Evolutionary conservation across 1,284 basidiomycete genomes (phyloP).

Genomic region (Fomes fomentarius): DNA sequence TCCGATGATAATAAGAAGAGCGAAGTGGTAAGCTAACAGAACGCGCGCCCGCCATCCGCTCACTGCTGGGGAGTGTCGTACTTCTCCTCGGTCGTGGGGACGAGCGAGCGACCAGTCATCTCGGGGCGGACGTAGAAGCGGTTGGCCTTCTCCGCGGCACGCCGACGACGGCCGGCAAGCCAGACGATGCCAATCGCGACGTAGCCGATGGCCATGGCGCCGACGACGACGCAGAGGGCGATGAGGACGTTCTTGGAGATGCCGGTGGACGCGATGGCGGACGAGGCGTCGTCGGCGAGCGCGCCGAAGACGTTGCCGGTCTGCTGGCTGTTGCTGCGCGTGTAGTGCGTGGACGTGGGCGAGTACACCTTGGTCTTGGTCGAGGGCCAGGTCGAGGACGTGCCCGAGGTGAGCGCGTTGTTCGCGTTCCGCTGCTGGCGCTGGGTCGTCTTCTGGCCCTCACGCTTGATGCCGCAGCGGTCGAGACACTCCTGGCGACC

Average conservation of each 20-base stretch:
- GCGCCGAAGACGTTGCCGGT: constrained; percentile 23
- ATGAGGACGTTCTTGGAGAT: constrained; percentile 51
- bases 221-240: constrained; percentile 28
- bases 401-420: constrained; percentile 34
- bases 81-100: constrained; percentile 24
- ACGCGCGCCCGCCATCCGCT: background rate
- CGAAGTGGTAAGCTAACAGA: background rate
- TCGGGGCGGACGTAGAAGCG: constrained; percentile 26
- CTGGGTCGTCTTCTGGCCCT: constrained; percentile 35
- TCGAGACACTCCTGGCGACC: constrained; percentile 38
- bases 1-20: background rate
- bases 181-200: constrained; percentile 26
- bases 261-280: constrained; percentile 37
- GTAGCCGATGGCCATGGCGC: constrained; percentile 31
- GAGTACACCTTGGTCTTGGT: constrained; percentile 2
- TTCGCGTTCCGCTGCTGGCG: constrained; percentile 36
- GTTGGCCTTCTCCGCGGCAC: constrained; percentile 14
- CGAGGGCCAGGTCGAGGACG: constrained; percentile 13
- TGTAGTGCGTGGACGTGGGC: constrained; percentile 23
- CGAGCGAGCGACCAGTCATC: constrained; percentile 25
- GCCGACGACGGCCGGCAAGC: constrained; percentile 17
- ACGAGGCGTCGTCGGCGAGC: constrained; percentile 18
- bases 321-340: constrained; percentile 17
- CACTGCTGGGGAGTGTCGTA: constrained; percentile 13
- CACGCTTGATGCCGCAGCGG: constrained; percentile 34